Evolutionary conservation across 176 grass and related monocot species (phyloP), one percentile per base, ranked within the genome.

Genomic region (Panicum miliaceum): DNA sequence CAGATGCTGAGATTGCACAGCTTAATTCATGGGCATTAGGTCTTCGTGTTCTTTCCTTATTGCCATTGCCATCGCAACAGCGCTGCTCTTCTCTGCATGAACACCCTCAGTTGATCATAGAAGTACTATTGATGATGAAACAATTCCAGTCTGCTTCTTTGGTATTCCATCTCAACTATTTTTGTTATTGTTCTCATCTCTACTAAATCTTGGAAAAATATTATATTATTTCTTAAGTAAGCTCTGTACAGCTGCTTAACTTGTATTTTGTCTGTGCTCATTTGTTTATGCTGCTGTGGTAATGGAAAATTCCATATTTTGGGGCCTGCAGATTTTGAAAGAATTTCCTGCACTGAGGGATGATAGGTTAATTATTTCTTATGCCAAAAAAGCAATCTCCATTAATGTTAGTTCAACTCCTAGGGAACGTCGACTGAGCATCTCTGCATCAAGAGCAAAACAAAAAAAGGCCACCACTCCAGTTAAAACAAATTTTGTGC

Each of bases 51-150:
- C 89, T 98, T 75, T 88, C 96, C 35, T 89, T 98, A 29, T 88
- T 95, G 80, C 96, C 96, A 58, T 85, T 93, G 77, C 96, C 96
- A 84, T 91, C 93, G 40, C 96, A 98, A 87, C 96, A 98, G 42
- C 89, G 90, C 38, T 98, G 96, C 75, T 98, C 96, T 80, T 88
- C 90, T 86, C 84, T 98, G 80, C 96, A 98, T 45, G 96, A 95
- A 84, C 89, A 98, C 84, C 96, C 96, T 84, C 96, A 91, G 25
- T 90, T 98, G 87, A 98, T 98, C 69, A 80, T 98, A 66, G 96
- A 98, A 93, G 91, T 98, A 86, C 54, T 95, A 37, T 88, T 98
- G 83, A 98, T 98, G 96, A 98, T 98, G 96, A 98, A 98, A 48
- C 96, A 98, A 86, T 80, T 98, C 36, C 89, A 98, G 64, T 95